Conservation (phyloP, 2,329 filamentous ascomycete genomes). For the Ascochyta rabiei region DNA sequence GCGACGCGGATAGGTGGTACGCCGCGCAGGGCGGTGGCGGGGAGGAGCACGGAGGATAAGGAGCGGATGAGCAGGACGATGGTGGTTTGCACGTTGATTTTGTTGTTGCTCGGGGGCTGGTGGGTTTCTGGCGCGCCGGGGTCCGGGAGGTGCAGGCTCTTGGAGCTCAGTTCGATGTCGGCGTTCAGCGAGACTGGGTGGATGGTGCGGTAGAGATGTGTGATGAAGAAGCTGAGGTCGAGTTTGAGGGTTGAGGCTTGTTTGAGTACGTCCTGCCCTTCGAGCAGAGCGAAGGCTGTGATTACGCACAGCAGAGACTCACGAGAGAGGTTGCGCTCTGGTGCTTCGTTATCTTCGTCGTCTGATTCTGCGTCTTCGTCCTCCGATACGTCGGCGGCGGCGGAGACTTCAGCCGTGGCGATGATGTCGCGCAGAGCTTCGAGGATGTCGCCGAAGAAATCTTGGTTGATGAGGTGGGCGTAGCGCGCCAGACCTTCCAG, state of each 20-base stretch:
- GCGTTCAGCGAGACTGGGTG: conserved; percentile 79
- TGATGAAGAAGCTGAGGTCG: conserved; percentile 94
- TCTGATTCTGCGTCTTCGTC: conserved; percentile 55
- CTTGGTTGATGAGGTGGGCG: conserved; percentile 95
- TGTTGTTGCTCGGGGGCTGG: conserved; percentile 59
- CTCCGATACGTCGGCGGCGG: conserved; percentile 53
- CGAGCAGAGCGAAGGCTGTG: conserved; percentile 93
- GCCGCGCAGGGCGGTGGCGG: conserved; percentile 72
- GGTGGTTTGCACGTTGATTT: conserved; percentile 93
- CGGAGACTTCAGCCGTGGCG: conserved; percentile 65
- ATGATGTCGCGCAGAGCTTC: conserved; percentile 95
- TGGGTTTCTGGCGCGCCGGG: conserved; percentile 58
- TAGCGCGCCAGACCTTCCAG: conserved; percentile 94
- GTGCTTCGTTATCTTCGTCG: conserved; percentile 53
- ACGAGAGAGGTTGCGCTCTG: conserved; percentile 73
- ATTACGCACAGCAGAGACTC: conserved; percentile 93
- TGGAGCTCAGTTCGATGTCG: conserved; percentile 82
- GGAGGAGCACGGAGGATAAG: conserved; percentile 79
- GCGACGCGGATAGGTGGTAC: conserved; percentile 85
- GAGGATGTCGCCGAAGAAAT: conserved; percentile 96
- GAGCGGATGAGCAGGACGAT: conserved; percentile 90
- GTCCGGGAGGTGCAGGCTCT: conserved; percentile 73
- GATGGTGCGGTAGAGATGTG: conserved; percentile 87
- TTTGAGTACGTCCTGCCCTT: conserved; percentile 90
- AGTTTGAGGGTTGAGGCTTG: conserved; percentile 81